phyloP scores from a whole-genome alignment of 306 rosid species.

The Lotus japonicus region DNA sequence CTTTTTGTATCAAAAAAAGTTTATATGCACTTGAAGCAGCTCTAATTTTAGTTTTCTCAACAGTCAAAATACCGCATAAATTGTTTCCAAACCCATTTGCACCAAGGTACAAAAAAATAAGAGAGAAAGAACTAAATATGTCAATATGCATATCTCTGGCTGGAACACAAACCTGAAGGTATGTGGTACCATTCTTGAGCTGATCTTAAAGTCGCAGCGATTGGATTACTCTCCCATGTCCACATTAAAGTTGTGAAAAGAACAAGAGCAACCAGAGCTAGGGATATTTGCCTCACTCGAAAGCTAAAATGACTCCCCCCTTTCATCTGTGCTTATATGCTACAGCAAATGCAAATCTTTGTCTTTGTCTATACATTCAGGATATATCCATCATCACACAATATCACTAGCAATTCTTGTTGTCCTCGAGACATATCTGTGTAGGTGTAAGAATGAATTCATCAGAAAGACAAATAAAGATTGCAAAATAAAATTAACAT shows the following conservation, averaged over 20 bases:
- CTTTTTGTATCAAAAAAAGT: neutral
- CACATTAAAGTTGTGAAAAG: constrained; percentile 44
- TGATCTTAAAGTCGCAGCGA: constrained; percentile 35
- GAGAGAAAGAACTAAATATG: neutral
- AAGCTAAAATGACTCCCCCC: constrained; percentile 36
- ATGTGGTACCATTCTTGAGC: constrained; percentile 35
- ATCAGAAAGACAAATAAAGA: constrained; percentile 14
- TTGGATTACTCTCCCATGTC: constrained; percentile 69
- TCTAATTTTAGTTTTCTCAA: neutral
- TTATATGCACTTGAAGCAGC: neutral
- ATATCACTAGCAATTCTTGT: neutral
- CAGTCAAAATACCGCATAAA: neutral
- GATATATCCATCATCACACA: constrained; percentile 10
- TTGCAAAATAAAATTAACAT: neutral
- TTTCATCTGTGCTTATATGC: constrained; percentile 47
- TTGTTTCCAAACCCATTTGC: neutral
- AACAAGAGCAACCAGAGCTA: constrained; percentile 45
- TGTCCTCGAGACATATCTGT: constrained; percentile 22
- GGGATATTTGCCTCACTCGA: constrained; percentile 46
- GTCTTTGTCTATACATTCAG: constrained; percentile 11
- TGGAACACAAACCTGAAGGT: constrained; percentile 53
- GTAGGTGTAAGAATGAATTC: neutral
- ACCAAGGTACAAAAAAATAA: neutral
- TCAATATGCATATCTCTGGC: constrained; percentile 2
- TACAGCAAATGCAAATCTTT: constrained; percentile 10